phyloP scores from a whole-genome alignment of 1,284 basidiomycete species.

The Sparassis latifolia region DNA sequence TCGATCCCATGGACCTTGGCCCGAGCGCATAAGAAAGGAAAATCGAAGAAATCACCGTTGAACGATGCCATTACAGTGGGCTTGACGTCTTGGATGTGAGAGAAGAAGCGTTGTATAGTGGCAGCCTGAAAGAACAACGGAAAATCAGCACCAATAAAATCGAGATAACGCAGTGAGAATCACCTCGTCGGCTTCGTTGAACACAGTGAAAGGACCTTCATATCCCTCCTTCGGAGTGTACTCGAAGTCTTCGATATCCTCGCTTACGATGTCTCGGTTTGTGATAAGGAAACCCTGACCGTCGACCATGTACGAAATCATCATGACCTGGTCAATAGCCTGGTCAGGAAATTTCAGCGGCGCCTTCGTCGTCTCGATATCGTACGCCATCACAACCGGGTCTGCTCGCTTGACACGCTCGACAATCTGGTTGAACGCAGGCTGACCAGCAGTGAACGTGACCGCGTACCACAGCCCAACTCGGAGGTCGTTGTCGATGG shows the following conservation, averaged over 20 bases:
- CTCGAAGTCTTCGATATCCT: slow-evolving; percentile 98
- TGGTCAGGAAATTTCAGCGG: slow-evolving; percentile 99
- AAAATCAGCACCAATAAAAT: background rate
- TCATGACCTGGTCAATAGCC: slow-evolving; percentile 97
- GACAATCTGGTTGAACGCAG: slow-evolving; percentile 65
- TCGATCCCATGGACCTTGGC: slow-evolving; percentile 89
- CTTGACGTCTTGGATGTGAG: slow-evolving; percentile 87
- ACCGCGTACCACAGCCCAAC: slow-evolving; percentile 97
- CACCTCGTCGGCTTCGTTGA: slow-evolving; percentile 93
- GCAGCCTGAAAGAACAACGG: slow-evolving; percentile 43
- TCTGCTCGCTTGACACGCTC: slow-evolving; percentile 98
- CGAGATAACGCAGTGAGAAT: background rate
- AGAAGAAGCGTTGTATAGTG: slow-evolving; percentile 85
- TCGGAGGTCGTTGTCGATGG: slow-evolving; percentile 97
- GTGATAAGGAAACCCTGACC: slow-evolving; percentile 97
- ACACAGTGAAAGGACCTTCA: slow-evolving; percentile 94
- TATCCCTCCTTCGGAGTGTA: slow-evolving; percentile 98
- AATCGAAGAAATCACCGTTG: slow-evolving; percentile 99
- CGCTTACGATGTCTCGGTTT: slow-evolving; percentile 94
- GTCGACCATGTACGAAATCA: slow-evolving; percentile 99
- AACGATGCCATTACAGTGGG: slow-evolving; percentile 98
- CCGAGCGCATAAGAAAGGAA: slow-evolving; percentile 92
- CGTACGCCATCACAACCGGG: slow-evolving; percentile 97
- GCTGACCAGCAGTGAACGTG: slow-evolving; percentile 77
- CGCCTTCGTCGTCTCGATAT: slow-evolving; percentile 98